Conservation (phyloP, 164 flowering plant species). For the Chloranthus sessilifolius region DNA sequence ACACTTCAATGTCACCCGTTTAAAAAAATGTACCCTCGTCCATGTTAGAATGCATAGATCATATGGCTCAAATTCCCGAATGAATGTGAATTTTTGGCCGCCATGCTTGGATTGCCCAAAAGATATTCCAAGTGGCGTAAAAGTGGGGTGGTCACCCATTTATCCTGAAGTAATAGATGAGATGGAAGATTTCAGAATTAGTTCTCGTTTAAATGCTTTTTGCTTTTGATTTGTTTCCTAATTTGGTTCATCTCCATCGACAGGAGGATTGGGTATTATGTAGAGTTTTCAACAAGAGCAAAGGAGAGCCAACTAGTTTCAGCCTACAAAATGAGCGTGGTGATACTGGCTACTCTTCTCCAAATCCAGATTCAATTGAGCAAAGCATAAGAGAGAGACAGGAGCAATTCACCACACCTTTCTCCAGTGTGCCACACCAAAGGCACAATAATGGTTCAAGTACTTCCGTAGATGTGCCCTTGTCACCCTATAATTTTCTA, state of each 20-base stretch:
- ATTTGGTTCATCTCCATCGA: not conserved
- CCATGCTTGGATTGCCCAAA: no score
- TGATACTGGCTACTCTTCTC: slow-evolving; percentile 9
- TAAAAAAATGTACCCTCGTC: no score
- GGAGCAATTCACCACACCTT: slow-evolving; percentile 14
- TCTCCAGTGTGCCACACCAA: slow-evolving; percentile 14
- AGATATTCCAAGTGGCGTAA: no score
- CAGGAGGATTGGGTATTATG: slow-evolving; percentile 95
- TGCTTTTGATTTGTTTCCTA: not conserved
- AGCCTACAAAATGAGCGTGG: slow-evolving; percentile 21
- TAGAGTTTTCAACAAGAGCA: slow-evolving; percentile 66
- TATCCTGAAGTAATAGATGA: no score
- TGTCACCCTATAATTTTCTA: slow-evolving; percentile 18
- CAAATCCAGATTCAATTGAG: slow-evolving; percentile 7
- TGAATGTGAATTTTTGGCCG: no score
- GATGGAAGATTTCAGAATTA: no score
- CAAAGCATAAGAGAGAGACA: slow-evolving; percentile 16
- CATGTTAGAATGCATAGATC: no score
- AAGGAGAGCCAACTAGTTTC: slow-evolving; percentile 21
- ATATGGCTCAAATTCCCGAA: no score
- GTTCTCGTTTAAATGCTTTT: no score
- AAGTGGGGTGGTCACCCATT: no score
- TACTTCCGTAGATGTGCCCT: slow-evolving; percentile 17
- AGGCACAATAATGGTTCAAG: slow-evolving; percentile 13
- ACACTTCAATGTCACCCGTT: no score